Evolutionary conservation across 768 basidiomycete species (phyloP).

Genomic region (Pisolithus albus): DNA sequence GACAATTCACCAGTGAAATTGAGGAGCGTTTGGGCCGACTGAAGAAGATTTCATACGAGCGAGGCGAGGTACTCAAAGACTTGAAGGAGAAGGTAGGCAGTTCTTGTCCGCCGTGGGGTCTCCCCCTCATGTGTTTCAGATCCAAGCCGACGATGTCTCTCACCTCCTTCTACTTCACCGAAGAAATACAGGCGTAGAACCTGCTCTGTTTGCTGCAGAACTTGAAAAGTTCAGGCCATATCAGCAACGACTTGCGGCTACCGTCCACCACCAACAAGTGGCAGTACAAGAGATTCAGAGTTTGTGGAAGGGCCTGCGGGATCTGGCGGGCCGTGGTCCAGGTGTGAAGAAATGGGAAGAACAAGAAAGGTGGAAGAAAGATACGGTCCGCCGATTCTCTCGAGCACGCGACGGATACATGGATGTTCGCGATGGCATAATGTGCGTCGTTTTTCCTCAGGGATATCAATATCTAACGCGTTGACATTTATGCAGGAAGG

Average conservation of each 20-base stretch:
- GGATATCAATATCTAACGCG: constrained; percentile 2
- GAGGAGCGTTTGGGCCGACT: constrained; percentile 73
- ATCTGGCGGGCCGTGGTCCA: constrained; percentile 66
- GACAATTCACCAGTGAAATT: constrained; percentile 60
- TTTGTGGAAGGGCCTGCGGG: constrained; percentile 70
- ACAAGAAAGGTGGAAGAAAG: constrained; percentile 71
- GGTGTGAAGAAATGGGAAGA: constrained; percentile 79
- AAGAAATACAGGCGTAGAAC: constrained; percentile 75
- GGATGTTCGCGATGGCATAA: constrained; percentile 79
- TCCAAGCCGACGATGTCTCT: constrained; percentile 95
- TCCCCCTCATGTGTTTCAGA: constrained; percentile 36
- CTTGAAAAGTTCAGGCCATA: constrained; percentile 94
- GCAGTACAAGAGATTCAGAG: constrained; percentile 66
- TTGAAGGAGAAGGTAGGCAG: constrained; percentile 83
- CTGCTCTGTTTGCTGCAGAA: constrained; percentile 84
- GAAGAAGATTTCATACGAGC: constrained; percentile 77
- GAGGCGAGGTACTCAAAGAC: constrained; percentile 84
- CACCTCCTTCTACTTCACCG: constrained; percentile 88
- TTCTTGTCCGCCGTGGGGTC: not conserved
- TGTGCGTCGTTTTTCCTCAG: constrained; percentile 42
- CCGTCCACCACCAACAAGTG: constrained; percentile 69
- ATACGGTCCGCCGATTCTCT: constrained; percentile 62
- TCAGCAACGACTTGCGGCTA: constrained; percentile 73
- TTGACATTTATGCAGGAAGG: constrained; percentile 51
- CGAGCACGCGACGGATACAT: constrained; percentile 78